Conservation (phyloP, 371 early-diverging fungal species). For the Mortierella sp. region DNA sequence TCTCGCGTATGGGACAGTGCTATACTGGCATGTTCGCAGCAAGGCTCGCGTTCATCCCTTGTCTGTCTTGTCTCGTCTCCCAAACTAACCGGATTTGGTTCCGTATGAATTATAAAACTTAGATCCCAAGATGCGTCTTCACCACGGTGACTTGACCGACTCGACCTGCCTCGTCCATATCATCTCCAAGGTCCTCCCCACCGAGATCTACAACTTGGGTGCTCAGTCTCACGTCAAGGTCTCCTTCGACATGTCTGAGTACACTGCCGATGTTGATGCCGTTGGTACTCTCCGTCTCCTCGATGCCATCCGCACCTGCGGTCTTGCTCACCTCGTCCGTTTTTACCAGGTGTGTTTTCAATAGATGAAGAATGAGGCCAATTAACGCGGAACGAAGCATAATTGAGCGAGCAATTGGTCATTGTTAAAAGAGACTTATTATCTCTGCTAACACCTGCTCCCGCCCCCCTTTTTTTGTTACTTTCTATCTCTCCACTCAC, state of each 20-base stretch:
- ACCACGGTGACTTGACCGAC: slow-evolving; percentile 91
- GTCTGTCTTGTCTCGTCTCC: not conserved
- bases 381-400: no score
- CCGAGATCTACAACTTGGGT: slow-evolving; percentile 84
- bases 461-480: not conserved
- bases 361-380: not conserved
- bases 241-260: slow-evolving; percentile 91
- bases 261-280: slow-evolving; percentile 90
- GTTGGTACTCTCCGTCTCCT: slow-evolving; percentile 84
- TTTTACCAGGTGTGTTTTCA: slow-evolving; percentile 76
- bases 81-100: not conserved
- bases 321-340: slow-evolving; percentile 73
- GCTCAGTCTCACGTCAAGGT: slow-evolving; percentile 90
- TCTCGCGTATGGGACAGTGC: no score
- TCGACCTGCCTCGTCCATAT: slow-evolving; percentile 86
- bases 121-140: slow-evolving; percentile 83
- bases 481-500: not conserved
- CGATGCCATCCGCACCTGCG: slow-evolving; percentile 86
- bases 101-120: not conserved
- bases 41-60: not conserved
- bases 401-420: not conserved
- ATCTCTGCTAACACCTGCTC: no score
- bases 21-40: no score
- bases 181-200: slow-evolving; percentile 80
- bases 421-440: not conserved